Evolutionary conservation across 1,139 yeast genomes (phyloP), one percentile per base, ranked within the genome.

Genomic region (Tardiomyces depauwii): DNA sequence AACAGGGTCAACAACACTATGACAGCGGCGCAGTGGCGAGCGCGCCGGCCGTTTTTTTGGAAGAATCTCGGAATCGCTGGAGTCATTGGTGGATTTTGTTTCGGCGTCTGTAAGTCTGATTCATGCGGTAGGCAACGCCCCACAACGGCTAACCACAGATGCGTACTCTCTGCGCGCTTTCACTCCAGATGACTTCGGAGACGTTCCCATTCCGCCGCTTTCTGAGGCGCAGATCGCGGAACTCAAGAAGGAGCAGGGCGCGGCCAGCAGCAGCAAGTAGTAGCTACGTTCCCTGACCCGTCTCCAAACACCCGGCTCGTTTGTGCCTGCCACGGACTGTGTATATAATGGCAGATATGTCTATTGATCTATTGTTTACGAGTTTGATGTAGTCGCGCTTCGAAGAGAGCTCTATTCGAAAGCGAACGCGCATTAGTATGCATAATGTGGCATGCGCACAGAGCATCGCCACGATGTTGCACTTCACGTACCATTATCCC

Each of bases 1-100:
- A 30, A 30, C n/a, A 4, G 25, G 25, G 25, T 21, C 7, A 21
- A 21, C 25, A 21, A 21, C 67, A 84, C 84, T 62, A 88, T 88
- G 88, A 85, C 96, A 2, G 96, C 96, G 18, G 95, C 96, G 10
- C 80, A 89, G 71, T 72, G 86, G 57, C 73, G 97, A 55, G 96
- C 95, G 43, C 77, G 97, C 62, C 73, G 76, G 48, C 96, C 96
- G 40, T 89, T 76, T 61, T 83, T 88, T 67, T 77, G 80, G 74
- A 79, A 74, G 59, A 89, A 89, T 64, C 74, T 82, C 61, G 66
- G 77, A 18, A 77, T 80, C 0, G 77, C 89, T 47, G 70, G 71
- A 18, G 63, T 74, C 0, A 70, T 85, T 19, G 66, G 79, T 18
- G 74, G 82, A 14, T 66, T 86, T 44, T 82, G 93, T 4, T 68